phyloP scores from a whole-genome alignment of 768 basidiomycete genomes.

The Rhizopogon sp. region DNA sequence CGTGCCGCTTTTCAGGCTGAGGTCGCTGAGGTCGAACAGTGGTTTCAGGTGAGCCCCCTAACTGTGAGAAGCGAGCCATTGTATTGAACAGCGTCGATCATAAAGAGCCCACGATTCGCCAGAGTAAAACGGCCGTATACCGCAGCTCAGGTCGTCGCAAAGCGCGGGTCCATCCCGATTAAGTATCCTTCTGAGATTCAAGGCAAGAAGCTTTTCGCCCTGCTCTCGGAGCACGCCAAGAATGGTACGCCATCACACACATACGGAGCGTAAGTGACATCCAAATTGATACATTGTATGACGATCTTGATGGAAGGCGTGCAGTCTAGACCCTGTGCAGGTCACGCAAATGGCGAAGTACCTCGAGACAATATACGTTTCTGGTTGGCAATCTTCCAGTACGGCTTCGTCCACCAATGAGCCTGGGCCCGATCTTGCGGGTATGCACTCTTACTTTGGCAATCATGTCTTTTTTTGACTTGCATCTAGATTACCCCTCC shows the following conservation, averaged over 20 bases:
- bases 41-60: slow-evolving; percentile 76
- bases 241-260: slow-evolving; percentile 85
- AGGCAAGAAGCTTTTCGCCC: slow-evolving; percentile 81
- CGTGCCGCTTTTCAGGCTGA: slow-evolving; percentile 70
- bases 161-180: slow-evolving; percentile 84
- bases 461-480: slow-evolving; percentile 1
- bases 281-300: background rate
- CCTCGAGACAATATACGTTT: slow-evolving; percentile 98
- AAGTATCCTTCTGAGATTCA: slow-evolving; percentile 81
- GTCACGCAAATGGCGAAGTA: slow-evolving; percentile 99
- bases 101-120: slow-evolving; percentile 82
- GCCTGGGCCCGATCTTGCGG: slow-evolving; percentile 97
- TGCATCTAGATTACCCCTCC: slow-evolving; percentile 80
- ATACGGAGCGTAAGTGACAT: slow-evolving; percentile 87
- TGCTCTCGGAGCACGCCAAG: slow-evolving; percentile 73
- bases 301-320: background rate
- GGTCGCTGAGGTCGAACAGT: slow-evolving; percentile 80
- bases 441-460: slow-evolving; percentile 30
- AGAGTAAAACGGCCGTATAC: slow-evolving; percentile 89
- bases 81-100: background rate
- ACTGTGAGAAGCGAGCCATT: background rate
- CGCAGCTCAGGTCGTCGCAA: slow-evolving; percentile 88
- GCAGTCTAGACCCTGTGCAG: slow-evolving; percentile 95
- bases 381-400: slow-evolving; percentile 92
- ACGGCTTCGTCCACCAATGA: slow-evolving; percentile 93